Conservation (phyloP, 805 yeast species). For the Candida cerambycidarum region DNA sequence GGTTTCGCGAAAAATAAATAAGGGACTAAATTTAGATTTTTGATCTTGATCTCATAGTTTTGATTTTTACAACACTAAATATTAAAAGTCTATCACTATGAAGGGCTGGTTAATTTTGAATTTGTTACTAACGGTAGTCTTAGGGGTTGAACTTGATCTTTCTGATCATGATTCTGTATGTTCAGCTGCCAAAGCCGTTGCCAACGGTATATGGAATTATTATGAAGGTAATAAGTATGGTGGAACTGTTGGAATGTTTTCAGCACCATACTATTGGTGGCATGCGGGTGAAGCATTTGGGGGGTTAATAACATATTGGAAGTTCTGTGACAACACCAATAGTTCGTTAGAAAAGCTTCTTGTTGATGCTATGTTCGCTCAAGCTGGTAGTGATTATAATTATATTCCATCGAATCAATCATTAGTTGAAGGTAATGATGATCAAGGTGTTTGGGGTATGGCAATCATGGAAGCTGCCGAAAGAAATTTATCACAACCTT, state of each 20-base stretch:
- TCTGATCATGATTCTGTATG: slow-evolving; percentile 39
- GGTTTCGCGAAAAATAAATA: slow-evolving; percentile 4
- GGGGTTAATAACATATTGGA: slow-evolving; percentile 41
- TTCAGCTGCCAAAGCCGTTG: slow-evolving; percentile 35
- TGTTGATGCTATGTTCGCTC: slow-evolving; percentile 42
- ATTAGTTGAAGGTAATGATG: slow-evolving; percentile 50
- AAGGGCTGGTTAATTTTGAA: background rate
- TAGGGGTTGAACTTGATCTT: slow-evolving; percentile 40
- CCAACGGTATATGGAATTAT: slow-evolving; percentile 45
- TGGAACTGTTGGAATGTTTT: slow-evolving; percentile 48
- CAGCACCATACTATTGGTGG: slow-evolving; percentile 53
- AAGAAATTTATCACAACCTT: slow-evolving; percentile 46
- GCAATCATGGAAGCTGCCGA: slow-evolving; percentile 48
- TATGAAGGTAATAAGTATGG: slow-evolving; percentile 43
- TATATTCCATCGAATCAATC: slow-evolving; percentile 48
- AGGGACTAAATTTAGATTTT: slow-evolving; percentile 2
- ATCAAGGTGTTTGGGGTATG: slow-evolving; percentile 54
- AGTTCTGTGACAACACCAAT: slow-evolving; percentile 30
- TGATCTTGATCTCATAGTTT: background rate
- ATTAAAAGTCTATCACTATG: slow-evolving; percentile 1
- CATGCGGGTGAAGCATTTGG: slow-evolving; percentile 54
- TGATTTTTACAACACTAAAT: background rate
- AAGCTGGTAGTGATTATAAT: slow-evolving; percentile 41
- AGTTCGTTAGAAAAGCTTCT: slow-evolving; percentile 28
- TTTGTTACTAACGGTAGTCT: background rate